Evolutionary conservation across 768 basidiomycete genomes (phyloP), one percentile per base, ranked within the genome.

Genomic region (Boletus barrowsii): DNA sequence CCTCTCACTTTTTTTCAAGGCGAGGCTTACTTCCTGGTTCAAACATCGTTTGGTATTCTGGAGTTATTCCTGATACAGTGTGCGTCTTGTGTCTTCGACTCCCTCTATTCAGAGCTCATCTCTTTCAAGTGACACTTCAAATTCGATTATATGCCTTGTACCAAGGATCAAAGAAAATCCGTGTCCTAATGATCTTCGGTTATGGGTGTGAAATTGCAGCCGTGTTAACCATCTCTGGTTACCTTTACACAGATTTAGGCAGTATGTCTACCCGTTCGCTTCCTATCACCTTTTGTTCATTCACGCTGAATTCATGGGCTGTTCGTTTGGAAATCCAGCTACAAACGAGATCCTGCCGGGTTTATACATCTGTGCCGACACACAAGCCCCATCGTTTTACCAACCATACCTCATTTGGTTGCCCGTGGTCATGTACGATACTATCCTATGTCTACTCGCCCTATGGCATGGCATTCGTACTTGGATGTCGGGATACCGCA

Each of bases 121-220:
- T 11, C 8, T 9, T 32, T 44, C 51, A 39, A 63, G 54, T 59
- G 10, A 54, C 41, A n/a, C 57, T 62, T 40, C 62, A 62, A 52
- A 49, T 29, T 46, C 52, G 60, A 15, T 29, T 62, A 39, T 56
- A 63, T 5, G 53, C 58, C 11, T 44, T 63, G 36, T 63, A 62
- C 15, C 26, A 22, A 26, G 8, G 43, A 24, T 62, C 61, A n/a
- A 57, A 43, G 40, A 49, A n/a, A 29, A 18, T 62, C 30, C 46
- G 57, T 10, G 37, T 43, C 3, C 5, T 60, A 22, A 57, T 60
- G 58, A 32, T 48, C 7, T 48, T 43, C 18, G 55, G 58, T 22
- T 62, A 44, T 2, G 20, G 57, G 29, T 60, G 53, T 35, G 58
- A 63, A 37, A 49, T 64, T 15, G 43, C 42, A 14, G 56, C 53